Evolutionary conservation across 2,329 filamentous ascomycete genomes (phyloP), one percentile per base, ranked within the genome.

Genomic region (Colletotrichum karsti): DNA sequence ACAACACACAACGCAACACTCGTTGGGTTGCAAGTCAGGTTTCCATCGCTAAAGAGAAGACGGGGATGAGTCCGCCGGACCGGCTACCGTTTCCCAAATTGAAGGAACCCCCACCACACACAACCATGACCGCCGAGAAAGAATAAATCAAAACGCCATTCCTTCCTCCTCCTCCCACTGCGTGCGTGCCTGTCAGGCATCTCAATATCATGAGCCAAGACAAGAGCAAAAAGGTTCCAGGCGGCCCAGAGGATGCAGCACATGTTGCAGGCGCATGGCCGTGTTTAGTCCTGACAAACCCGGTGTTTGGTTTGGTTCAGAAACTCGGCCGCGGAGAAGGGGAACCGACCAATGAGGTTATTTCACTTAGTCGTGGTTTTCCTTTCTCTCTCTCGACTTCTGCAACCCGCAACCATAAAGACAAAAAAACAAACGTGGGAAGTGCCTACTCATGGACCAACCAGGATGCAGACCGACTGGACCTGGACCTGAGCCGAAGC

Each of bases 331-430:
- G n/a, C n/a, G n/a, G n/a, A n/a, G n/a, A n/a, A n/a, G n/a, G n/a
- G n/a, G n/a, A n/a, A n/a, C n/a, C 6, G 42, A 33, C 59, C 64
- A 67, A 63, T 63, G 15, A 51, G n/a, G 44, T 50, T 67, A 39
- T 64, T 67, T 67, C 44, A 46, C 41, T 58, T 64, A 67, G 59
- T 67, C 59, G 50, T 58, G n/a, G 26, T 37, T 48, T 54, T 65
- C 15, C n/a, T 3, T 42, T 42, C 0, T 18, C 39, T 42, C n/a
- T 3, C 41, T 44, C 41, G n/a, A 44, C 41, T 6, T 20, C 41
- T 20, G 2, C 18, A 44, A 46, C 7, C 48, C 4, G 22, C 48
- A 53, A 53, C 48, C 48, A 53, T 20, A 28, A 48, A 48, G n/a
- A n/a, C n/a, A n/a, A n/a, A n/a, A n/a, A n/a, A n/a, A n/a, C n/a